These are phyloP conservation scores for sorghum (Sorghum bicolor) DNA, from an alignment of 176 grass and related monocot genomes.

Conservation along the genomic window Sorghum_bicolor_NCBIv3 NC_012873.2:61280501-61281000, in stretches of 20 bases:
- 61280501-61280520: neutral
- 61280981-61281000: neutral
- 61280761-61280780: neutral
- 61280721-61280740: neutral
- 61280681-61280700: neutral
- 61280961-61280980: neutral
- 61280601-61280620: neutral
- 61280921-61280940: neutral
- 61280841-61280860: neutral
- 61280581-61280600: neutral
- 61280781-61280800: neutral
- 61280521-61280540: neutral
- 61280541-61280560: neutral
- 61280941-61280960: neutral
- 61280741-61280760: neutral
- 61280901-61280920: too few species aligned
- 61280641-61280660: neutral
- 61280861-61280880: too few species aligned
- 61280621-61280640: neutral
- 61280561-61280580: neutral
- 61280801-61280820: neutral
- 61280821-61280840: neutral
- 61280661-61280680: constrained; percentile 9
- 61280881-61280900: too few species aligned
- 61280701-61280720: neutral